Evolutionary conservation across 1,284 basidiomycete genomes (phyloP), one percentile per base, ranked within the genome.

Genomic region (Pseudozyma sp.): DNA sequence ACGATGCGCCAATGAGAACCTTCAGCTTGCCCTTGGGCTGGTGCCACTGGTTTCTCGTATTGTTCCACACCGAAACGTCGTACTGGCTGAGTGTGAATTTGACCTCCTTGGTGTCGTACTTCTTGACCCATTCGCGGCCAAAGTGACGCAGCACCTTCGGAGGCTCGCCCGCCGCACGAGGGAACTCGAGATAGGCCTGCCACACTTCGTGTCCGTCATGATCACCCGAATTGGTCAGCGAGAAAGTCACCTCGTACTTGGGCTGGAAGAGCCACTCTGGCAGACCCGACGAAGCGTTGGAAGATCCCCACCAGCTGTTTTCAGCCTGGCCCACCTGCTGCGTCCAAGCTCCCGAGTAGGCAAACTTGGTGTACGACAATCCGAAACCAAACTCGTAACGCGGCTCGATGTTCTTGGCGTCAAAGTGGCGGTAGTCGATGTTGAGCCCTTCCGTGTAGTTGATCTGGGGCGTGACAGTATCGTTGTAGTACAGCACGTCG

Each of bases 141-240:
- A 82, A 82, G n/a, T 43, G 54, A 19, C 81, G 78, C 9, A 82
- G 68, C 7, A 79, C 75, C 59, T 72, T 77, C 10, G 78, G 78
- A 3, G 81, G 81, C 53, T 79, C 80, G 33, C 73, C 75, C 2
- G 78, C 69, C 24, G 53, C 52, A 5, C 56, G 35, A 7, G 80
- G 75, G 73, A 79, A 81, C 31, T 54, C 56, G 16, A 82, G 56
- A 58, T 82, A 82, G 1, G 77, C 64, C 44, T 81, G 81, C 45
- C 75, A 74, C 5, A 81, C 80, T 48, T 81, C 80, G 54, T 66
- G 65, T 5, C 80, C 80, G 39, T 77, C 78, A n/a, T 42, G 37
- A 13, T 59, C 37, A 31, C 81, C 80, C 4, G 58, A 56, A 63
- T 82, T 82, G 39, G 66, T 71, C 16, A 82, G 50, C 5, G 62